Evolutionary conservation across 257 asterid species (phyloP), one percentile per base, ranked within the genome.

Genomic region (Nicotiana attenuata): DNA sequence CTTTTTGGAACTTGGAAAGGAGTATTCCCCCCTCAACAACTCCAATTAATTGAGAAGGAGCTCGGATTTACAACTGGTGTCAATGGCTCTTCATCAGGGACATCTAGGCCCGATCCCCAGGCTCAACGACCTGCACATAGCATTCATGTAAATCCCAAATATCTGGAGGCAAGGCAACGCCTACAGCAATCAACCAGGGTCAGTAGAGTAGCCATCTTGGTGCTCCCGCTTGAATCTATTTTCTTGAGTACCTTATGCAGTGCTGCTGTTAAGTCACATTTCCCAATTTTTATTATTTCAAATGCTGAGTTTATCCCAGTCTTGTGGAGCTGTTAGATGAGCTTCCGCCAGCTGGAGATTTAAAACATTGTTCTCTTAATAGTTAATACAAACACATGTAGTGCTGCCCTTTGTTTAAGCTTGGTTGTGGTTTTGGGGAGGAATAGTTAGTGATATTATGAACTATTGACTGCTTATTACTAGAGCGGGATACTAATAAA

Each of bases 1-100:
- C 97, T 94, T 84, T 94, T 94, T 82, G 93, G 97, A 81, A 94
- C 98, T 78, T 94, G 98, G 98, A 94, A 93, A 83, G 98, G 93
- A 77, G 97, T 93, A 55, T 94, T 94, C 73, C 94, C 94, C 79
- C 88, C 88, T n/a, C 97, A 87, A 83, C 82, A 97, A 28, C 94
- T 94, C 26, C 97, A 92, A 87, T 60, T 84, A 81, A 94, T 94
- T 83, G 98, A 91, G 88, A 90, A 90, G 84, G 98, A 94, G 82
- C 97, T 94, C 85, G 98, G 95, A 47, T 91, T 94, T 81, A 78
- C 88, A n/a, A 81, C 92, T 61, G 76, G 86, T 66, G 89, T 87
- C 84, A 94, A 89, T 67, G 93, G 91, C 80, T 94, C 95, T 65
- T 85, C 94, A 35, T 87, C 92, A 75, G 92, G 90, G 85, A 73